A percentile compares a stretch with the other conserved stretches of the same genome.
phyloP scores from a whole-genome alignment of 139 green algal species.

The Tetratostichococcus sp. region DNA sequence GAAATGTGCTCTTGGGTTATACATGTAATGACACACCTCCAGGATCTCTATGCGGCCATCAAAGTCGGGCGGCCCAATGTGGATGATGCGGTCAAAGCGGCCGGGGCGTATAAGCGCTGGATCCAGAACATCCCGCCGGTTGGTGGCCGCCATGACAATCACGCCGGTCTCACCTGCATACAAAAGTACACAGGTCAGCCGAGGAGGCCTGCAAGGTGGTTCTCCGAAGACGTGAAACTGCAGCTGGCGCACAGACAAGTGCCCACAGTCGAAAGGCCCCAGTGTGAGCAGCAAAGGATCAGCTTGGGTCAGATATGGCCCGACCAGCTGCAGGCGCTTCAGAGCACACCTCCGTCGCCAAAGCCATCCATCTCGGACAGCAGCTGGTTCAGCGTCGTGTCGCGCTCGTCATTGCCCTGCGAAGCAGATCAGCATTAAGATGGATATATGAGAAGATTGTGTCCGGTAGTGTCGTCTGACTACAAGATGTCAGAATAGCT shows the following conservation, averaged over 20 bases:
- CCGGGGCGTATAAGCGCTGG: constrained; percentile 81
- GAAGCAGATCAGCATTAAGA: not conserved
- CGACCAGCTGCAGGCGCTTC: no score
- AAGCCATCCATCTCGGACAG: constrained; percentile 94
- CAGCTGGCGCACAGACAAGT: no score
- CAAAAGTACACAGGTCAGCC: no score
- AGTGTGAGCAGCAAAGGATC: no score
- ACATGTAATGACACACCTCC: constrained; percentile 16
- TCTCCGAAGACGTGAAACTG: no score
- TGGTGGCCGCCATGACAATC: constrained; percentile 92
- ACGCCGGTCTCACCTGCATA: constrained; percentile 39
- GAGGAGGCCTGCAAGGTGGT: no score
- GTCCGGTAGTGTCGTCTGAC: no score
- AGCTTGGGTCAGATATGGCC: no score
- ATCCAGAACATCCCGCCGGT: constrained; percentile 91
- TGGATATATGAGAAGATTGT: no score
- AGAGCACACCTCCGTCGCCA: constrained; percentile 34
- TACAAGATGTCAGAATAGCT: no score
- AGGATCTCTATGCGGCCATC: constrained; percentile 73
- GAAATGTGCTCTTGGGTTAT: no score
- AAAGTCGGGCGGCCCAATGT: constrained; percentile 73
- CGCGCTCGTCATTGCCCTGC: constrained; percentile 85
- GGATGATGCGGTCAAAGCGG: constrained; percentile 81
- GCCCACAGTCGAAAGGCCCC: no score
- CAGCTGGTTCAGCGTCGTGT: constrained; percentile 93